A percentile compares a stretch with the other conserved stretches of the same genome.
These are phyloP conservation scores for Calonectria ilicicola DNA, from an alignment of 2,329 filamentous ascomycete genomes.

Conservation along the genomic window DNA sequence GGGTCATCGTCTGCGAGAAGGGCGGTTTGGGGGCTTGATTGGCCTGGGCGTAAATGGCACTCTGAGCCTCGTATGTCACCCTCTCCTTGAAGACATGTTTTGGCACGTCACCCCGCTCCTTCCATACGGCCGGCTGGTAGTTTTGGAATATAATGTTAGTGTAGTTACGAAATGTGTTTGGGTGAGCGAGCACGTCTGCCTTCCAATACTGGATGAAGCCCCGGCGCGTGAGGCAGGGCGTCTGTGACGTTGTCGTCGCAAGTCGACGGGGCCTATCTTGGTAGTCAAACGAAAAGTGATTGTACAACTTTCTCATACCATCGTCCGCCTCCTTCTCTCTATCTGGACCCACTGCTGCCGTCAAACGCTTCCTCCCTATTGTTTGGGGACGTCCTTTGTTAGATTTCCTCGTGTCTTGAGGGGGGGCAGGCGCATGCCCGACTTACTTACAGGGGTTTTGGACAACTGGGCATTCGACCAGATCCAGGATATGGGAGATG, in stretches of 20 bases:
- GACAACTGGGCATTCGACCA: neutral
- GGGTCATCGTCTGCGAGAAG: neutral
- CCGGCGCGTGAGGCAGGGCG: neutral
- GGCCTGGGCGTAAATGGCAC: neutral
- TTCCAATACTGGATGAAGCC: slow-evolving; percentile 16
- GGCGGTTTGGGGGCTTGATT: neutral
- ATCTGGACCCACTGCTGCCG: neutral
- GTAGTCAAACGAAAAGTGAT: slow-evolving; percentile 1
- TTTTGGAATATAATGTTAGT: slow-evolving; percentile 13
- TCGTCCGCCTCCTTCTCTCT: slow-evolving; percentile 8
- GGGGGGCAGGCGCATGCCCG: neutral
- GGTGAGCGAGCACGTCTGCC: neutral
- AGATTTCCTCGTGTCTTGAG: neutral
- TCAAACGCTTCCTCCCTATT: neutral
- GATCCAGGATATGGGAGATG: neutral
- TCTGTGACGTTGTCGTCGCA: neutral
- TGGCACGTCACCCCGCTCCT: slow-evolving; percentile 5
- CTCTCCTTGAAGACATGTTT: neutral
- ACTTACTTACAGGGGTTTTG: slow-evolving; percentile 6
- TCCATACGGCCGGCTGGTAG: slow-evolving; percentile 12
- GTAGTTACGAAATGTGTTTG: neutral
- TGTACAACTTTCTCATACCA: neutral
- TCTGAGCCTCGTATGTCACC: slow-evolving; percentile 2
- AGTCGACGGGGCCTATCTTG: neutral
- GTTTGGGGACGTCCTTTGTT: neutral